These are phyloP conservation scores for Glycine latifolia DNA, from an alignment of 306 rosid species.

Conservation along the genomic window DNA sequence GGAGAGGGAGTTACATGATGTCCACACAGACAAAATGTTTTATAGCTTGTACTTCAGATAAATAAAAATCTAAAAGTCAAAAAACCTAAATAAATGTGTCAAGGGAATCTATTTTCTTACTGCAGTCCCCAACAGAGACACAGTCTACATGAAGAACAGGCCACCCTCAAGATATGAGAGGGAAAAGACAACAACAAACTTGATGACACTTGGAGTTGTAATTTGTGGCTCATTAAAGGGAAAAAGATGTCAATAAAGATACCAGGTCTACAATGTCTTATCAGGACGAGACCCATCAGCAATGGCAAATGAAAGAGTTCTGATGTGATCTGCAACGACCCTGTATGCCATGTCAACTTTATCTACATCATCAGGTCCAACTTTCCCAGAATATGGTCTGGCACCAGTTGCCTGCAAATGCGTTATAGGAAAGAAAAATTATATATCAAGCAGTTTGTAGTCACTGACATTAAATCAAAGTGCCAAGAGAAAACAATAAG, in stretches of 20 bases:
- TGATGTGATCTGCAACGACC: constrained; percentile 73
- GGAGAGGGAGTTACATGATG: not conserved
- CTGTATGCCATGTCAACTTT: constrained; percentile 96
- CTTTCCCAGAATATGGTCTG: constrained; percentile 84
- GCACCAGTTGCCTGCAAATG: constrained; percentile 87
- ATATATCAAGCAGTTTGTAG: not conserved
- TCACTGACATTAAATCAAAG: not conserved
- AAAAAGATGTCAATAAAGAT: constrained; percentile 10
- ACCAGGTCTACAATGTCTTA: constrained; percentile 43
- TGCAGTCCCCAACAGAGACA: not conserved
- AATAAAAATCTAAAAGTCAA: not conserved
- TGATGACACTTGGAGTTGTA: not conserved
- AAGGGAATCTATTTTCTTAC: constrained; percentile 28
- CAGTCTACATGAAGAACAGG: not conserved
- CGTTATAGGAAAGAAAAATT: constrained; percentile 21
- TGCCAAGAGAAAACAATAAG: not conserved
- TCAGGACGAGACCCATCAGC: constrained; percentile 99
- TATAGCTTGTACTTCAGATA: constrained; percentile 21
- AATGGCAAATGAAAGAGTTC: constrained; percentile 91
- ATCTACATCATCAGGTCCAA: constrained; percentile 84
- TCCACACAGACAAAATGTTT: constrained; percentile 10
- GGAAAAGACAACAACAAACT: not conserved
- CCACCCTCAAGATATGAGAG: constrained; percentile 5
- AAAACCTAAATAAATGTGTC: constrained; percentile 4
- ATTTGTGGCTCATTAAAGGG: not conserved